Evolutionary conservation across 2,329 filamentous ascomycete genomes (phyloP).

Genomic region (Sarocladium brachiariae): DNA sequence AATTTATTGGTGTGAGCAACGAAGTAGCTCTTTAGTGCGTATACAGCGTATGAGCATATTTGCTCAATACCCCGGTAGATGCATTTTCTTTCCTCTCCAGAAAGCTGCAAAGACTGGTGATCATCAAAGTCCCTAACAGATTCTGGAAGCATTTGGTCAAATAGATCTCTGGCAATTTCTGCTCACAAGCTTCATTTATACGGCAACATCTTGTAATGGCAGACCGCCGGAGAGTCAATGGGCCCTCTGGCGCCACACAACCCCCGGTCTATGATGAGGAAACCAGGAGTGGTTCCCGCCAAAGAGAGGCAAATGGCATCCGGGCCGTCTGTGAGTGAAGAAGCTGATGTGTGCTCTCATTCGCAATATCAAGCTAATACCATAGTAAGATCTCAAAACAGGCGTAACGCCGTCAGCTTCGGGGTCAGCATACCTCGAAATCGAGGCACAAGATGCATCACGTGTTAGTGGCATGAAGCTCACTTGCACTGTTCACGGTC

Average conservation of each 20-base stretch:
- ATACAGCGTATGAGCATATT: neutral
- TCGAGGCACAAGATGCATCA: conserved; percentile 43
- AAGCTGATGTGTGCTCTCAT: too few species aligned
- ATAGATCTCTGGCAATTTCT: too few species aligned
- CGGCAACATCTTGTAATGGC: conserved; percentile 45
- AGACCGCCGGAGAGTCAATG: conserved; percentile 86
- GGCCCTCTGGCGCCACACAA: conserved; percentile 68
- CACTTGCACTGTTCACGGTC: conserved; percentile 87
- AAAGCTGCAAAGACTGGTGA: too few species aligned
- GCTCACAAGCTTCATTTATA: neutral
- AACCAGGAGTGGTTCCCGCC: conserved; percentile 38
- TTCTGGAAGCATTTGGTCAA: neutral
- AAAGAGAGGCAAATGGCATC: conserved; percentile 57
- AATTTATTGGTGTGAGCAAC: conserved; percentile 5
- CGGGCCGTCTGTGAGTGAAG: conserved; percentile 45
- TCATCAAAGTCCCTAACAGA: neutral
- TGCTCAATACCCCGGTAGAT: neutral
- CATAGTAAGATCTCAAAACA: conserved; percentile 68
- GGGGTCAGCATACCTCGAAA: conserved; percentile 81
- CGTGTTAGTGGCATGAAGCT: conserved; percentile 72
- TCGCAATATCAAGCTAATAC: neutral
- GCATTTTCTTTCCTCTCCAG: neutral
- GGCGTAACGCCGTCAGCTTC: conserved; percentile 89
- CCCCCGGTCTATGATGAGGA: conserved; percentile 63
- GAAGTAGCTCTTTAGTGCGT: neutral